Base-by-base conservation (phyloP, 75 land plant genomes). In the Cunninghamia lanceolata region DNA sequence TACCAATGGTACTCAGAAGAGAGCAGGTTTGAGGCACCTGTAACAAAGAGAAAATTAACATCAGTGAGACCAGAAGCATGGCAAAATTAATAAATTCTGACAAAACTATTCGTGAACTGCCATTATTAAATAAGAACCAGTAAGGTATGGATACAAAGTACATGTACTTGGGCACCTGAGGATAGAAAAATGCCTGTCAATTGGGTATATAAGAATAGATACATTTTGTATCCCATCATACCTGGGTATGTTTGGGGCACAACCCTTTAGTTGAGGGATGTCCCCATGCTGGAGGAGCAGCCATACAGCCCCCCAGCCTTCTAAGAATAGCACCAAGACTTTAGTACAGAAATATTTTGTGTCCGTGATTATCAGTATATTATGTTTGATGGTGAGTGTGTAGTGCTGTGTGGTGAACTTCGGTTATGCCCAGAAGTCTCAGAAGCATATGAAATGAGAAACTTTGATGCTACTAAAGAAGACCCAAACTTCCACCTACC, bases 1-100 rank as follows among this genome's bases (percentile, higher is more conserved):
- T 59, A 88, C 99, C 99, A 98, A 28, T 46, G 19, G 83, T 94
- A 98, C 47, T 85, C 82, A 88, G 83, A 39, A 7, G 38, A 83
- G 30, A 14, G 25, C 36, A 54, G 21, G 14, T 53, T 78, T 82
- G 87, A 78, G 79, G 88, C 32, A 86, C 88, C 91, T 90, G 53
- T 43, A 83, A 15, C 63, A 83, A 50, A 84, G 39, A 86, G 9
- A 85, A 73, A 39, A 52, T 85, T 39, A n/a, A 88, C 52, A 52
- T 40, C 76, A 63, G 42, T 42, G 28, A 40, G 28, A 43, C 39
- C 21, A 80, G 47, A 80, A 63, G 34, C 75, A 63, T 25, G 68
- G 30, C 66, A 63, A 63, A 77, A 77, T 21, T 21, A 9, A 77
- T 38, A 16, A 75, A 16, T 77, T 40, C 43, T 77, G 10, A 77